These are phyloP conservation scores for Tremella yokohamensis DNA, from an alignment of 768 basidiomycete species.

Conservation along the genomic window DNA sequence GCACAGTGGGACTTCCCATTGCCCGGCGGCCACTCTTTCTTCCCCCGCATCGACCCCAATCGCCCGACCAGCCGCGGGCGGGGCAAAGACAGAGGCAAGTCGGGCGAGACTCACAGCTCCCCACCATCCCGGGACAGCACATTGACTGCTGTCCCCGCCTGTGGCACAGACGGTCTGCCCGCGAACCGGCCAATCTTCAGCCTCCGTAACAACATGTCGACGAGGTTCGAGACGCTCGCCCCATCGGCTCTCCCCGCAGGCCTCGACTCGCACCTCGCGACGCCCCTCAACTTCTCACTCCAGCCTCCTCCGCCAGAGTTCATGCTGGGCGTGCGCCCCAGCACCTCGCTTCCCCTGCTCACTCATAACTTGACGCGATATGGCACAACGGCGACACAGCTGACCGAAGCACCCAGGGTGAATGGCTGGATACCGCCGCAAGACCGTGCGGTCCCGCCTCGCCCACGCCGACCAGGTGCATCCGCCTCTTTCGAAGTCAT, in stretches of 20 bases:
- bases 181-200: too few relatives aligned
- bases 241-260: background rate
- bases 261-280: background rate
- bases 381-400: constrained; percentile 1
- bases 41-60: background rate
- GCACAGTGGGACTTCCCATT: background rate
- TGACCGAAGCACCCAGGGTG: constrained; percentile 11
- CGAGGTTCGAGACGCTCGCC: background rate
- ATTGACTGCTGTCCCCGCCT: background rate
- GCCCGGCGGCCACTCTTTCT: background rate
- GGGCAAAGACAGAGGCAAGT: background rate
- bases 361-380: constrained; percentile 3
- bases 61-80: background rate
- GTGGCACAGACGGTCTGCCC: background rate
- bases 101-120: background rate
- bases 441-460: constrained; percentile 16
- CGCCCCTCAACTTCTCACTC: constrained; percentile 2
- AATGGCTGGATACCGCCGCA: constrained; percentile 21
- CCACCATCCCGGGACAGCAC: background rate
- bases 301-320: constrained; percentile 7
- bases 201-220: too few relatives aligned
- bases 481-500: too few relatives aligned
- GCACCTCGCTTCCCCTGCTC: constrained; percentile 8
- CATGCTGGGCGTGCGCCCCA: background rate
- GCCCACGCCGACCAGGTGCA: background rate